Conservation (phyloP, 2,329 filamentous ascomycete genomes). For the Chaetomium sp. region DNA sequence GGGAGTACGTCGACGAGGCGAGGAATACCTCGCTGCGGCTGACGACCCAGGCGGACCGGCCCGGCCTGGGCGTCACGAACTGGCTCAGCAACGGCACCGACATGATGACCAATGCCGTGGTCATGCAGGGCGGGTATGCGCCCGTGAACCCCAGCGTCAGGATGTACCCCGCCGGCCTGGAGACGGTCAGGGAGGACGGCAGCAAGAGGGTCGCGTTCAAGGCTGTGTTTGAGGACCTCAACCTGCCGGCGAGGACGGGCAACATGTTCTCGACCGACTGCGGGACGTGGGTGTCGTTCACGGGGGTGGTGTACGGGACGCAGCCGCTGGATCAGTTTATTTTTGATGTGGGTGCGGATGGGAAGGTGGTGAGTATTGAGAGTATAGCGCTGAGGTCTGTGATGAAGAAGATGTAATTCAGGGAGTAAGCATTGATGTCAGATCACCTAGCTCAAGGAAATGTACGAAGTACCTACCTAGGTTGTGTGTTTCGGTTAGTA, state of each 20-base stretch:
- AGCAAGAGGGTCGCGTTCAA: constrained; percentile 30
- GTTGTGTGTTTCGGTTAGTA: too few relatives aligned
- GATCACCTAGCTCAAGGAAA: too few relatives aligned
- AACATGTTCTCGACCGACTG: constrained; percentile 35
- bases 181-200: constrained; percentile 27
- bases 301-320: constrained; percentile 32
- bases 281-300: constrained; percentile 34
- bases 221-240: constrained; percentile 32
- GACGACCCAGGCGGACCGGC: constrained; percentile 30
- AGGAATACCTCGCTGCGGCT: constrained; percentile 24
- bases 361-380: constrained; percentile 30
- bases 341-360: constrained; percentile 29
- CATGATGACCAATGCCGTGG: constrained; percentile 28
- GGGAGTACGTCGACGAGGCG: constrained; percentile 25
- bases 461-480: too few relatives aligned
- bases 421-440: too few relatives aligned
- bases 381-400: constrained; percentile 29
- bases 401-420: constrained; percentile 26
- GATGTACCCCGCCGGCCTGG: constrained; percentile 32
- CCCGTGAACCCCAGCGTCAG: constrained; percentile 27
- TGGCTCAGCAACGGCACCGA: constrained; percentile 33
- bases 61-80: constrained; percentile 30
- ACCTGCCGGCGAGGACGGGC: constrained; percentile 22
- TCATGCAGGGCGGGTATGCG: constrained; percentile 29
- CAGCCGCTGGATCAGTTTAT: constrained; percentile 34